These are phyloP conservation scores for Musa balbisiana DNA, from an alignment of 202 grass and related monocot species.

Conservation along the genomic window DNA sequence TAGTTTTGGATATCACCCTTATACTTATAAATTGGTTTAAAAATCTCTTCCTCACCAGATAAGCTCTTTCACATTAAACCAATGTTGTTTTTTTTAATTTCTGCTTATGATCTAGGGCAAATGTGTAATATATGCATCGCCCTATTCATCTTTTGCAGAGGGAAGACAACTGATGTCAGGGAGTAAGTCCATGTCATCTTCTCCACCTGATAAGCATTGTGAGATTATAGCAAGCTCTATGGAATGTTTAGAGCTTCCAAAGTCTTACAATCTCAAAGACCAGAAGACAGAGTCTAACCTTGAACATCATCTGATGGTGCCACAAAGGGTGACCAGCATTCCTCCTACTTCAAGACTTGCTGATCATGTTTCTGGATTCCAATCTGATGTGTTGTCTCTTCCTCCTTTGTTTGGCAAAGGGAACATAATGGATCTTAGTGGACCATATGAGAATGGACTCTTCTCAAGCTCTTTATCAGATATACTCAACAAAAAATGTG, in stretches of 20 bases:
- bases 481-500: conserved; percentile 74
- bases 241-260: conserved; percentile 27
- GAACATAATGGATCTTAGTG: conserved; percentile 35
- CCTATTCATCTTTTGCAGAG: conserved; percentile 17
- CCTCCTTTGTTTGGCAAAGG: conserved; percentile 33
- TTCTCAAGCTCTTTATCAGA: conserved; percentile 80
- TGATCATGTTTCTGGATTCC: conserved; percentile 42
- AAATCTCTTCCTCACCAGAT: too few relatives aligned
- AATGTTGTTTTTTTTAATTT: background rate
- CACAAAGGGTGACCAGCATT: conserved; percentile 42
- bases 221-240: conserved; percentile 39
- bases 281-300: conserved; percentile 49
- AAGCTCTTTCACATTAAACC: too few relatives aligned
- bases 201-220: conserved; percentile 49
- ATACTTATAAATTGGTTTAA: conserved; percentile 9
- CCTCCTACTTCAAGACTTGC: conserved; percentile 28
- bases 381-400: conserved; percentile 38
- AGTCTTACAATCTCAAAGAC: conserved; percentile 35
- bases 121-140: background rate
- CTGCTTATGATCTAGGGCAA: too few relatives aligned
- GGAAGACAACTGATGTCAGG: conserved; percentile 42
- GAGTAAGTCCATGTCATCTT: conserved; percentile 49
- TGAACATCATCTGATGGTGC: conserved; percentile 52
- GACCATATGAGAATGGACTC: conserved; percentile 53
- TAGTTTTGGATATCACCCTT: too few relatives aligned